phyloP scores from a whole-genome alignment of 306 rosid species.

The Prinsepia uniflora region DNA sequence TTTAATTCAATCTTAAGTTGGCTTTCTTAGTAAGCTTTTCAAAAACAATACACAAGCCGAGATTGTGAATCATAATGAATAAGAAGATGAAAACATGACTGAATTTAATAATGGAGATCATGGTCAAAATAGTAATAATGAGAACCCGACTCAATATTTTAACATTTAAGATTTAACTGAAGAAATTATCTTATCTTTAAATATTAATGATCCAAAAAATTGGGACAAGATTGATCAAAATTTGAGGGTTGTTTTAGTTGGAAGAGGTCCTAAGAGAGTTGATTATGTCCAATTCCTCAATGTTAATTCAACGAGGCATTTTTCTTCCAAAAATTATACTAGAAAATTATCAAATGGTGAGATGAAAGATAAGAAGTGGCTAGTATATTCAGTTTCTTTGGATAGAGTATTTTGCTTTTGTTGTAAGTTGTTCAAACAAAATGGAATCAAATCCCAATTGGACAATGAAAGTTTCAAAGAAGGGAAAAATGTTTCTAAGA shows the following conservation, averaged over 20 bases:
- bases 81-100: too few relatives aligned
- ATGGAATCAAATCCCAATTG: not conserved
- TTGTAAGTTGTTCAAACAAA: not conserved
- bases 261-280: not conserved
- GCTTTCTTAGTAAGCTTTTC: too few relatives aligned
- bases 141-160: too few relatives aligned
- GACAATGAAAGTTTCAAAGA: constrained; percentile 5
- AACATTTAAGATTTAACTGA: too few relatives aligned
- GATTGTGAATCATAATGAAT: too few relatives aligned
- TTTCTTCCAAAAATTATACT: not conserved
- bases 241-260: too few relatives aligned
- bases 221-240: too few relatives aligned
- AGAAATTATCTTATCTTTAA: too few relatives aligned
- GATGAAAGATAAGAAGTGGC: constrained; percentile 10
- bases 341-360: constrained; percentile 1
- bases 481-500: not conserved
- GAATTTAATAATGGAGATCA: not conserved
- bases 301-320: not conserved
- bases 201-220: too few relatives aligned
- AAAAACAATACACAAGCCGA: too few relatives aligned
- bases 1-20: too few relatives aligned
- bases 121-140: not conserved
- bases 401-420: constrained; percentile 11
- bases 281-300: not conserved
- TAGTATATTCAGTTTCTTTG: constrained; percentile 2